Conservation (phyloP, 306 rosid genomes). For the Medicago ruthenica region DNA sequence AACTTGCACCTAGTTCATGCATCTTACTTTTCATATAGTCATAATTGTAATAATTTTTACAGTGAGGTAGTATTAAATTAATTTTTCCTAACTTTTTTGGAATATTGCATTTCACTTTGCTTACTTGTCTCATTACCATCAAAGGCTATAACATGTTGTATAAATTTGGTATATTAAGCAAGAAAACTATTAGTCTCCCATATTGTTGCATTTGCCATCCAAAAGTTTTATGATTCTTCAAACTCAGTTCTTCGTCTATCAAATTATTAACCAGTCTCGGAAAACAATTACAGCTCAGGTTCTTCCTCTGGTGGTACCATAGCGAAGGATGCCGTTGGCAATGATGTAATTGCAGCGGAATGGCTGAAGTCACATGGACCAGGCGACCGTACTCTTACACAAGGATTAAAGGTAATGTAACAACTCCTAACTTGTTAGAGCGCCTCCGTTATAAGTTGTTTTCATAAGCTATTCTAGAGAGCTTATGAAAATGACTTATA, state of each 20-base stretch:
- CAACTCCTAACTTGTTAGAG: background rate
- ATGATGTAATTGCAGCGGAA: constrained; percentile 72
- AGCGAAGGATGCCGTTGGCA: constrained; percentile 93
- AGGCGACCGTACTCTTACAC: constrained; percentile 90
- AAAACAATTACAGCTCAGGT: constrained; percentile 61
- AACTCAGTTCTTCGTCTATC: constrained; percentile 16
- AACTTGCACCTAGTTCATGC: background rate
- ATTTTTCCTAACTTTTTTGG: background rate
- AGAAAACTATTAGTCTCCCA: background rate
- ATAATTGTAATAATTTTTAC: constrained; percentile 27
- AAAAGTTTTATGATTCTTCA: constrained; percentile 33
- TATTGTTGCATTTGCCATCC: constrained; percentile 20
- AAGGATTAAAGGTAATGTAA: constrained; percentile 76
- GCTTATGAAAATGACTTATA: too few species aligned
- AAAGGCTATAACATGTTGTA: background rate
- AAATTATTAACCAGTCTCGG: background rate
- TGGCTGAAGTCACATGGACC: constrained; percentile 93
- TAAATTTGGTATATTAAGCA: background rate
- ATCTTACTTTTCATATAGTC: background rate
- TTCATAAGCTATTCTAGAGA: background rate
- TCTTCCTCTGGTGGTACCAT: constrained; percentile 63
- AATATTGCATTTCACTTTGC: background rate
- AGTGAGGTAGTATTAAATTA: background rate
- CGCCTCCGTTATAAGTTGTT: background rate
- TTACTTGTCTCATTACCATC: constrained; percentile 1